These are phyloP conservation scores for Exserohilum rostratum DNA, from an alignment of 2,329 filamentous ascomycete genomes.

Conservation along the genomic window DNA sequence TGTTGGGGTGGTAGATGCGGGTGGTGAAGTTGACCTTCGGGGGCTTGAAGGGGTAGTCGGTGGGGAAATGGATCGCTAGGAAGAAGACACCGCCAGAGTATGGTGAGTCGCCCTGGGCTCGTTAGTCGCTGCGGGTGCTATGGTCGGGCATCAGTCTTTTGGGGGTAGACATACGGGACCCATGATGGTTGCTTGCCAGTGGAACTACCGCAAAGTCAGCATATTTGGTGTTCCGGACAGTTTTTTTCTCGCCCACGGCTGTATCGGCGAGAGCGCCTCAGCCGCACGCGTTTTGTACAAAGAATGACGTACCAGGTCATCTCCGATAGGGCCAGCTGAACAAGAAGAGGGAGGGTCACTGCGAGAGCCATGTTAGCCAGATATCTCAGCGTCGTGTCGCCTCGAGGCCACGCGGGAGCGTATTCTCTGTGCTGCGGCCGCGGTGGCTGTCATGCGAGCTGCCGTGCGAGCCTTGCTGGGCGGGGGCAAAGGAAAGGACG, in stretches of 20 bases:
- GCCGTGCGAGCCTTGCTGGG: slow-evolving; percentile 23
- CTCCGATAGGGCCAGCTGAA: slow-evolving; percentile 94
- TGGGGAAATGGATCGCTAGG: slow-evolving; percentile 97
- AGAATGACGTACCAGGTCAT: slow-evolving; percentile 84
- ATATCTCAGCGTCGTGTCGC: slow-evolving; percentile 5
- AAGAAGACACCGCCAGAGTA: slow-evolving; percentile 99
- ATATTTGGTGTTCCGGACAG: slow-evolving; percentile 27
- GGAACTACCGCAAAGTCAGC: slow-evolving; percentile 70
- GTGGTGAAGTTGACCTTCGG: slow-evolving; percentile 99
- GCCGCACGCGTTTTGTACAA: slow-evolving; percentile 35
- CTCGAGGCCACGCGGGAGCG: slow-evolving; percentile 17
- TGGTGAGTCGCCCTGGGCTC: slow-evolving; percentile 81
- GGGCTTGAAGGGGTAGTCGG: slow-evolving; percentile 99
- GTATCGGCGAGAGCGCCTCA: slow-evolving; percentile 33
- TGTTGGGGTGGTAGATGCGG: slow-evolving; percentile 99
- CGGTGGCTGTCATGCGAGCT: slow-evolving; percentile 49
- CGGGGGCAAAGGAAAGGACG: slow-evolving; percentile 16
- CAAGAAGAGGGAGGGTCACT: slow-evolving; percentile 99
- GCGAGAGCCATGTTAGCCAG: slow-evolving; percentile 43
- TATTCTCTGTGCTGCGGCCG: slow-evolving; percentile 41
- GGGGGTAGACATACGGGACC: slow-evolving; percentile 78
- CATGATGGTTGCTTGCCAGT: slow-evolving; percentile 99
- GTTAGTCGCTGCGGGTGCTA: slow-evolving; percentile 36
- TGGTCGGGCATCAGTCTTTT: too few species aligned
- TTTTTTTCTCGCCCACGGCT: slow-evolving; percentile 6